A percentile compares a stretch with the other conserved stretches of the same genome.
These are phyloP conservation scores for Ogataea corticis DNA, from an alignment of 805 yeast genomes.

Conservation along the genomic window DNA sequence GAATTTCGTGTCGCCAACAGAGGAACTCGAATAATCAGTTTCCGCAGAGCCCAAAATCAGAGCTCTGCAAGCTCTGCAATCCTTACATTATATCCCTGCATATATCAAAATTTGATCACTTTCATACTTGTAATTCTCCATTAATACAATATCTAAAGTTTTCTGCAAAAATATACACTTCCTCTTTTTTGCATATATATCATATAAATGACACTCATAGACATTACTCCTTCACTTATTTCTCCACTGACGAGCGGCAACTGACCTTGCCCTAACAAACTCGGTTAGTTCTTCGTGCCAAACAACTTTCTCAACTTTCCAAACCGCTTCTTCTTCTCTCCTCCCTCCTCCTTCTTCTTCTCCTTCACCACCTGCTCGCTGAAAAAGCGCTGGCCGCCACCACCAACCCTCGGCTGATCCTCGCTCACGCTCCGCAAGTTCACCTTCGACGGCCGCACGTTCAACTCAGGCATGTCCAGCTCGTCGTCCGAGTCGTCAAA, in stretches of 20 bases:
- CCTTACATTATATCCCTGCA: too few species aligned
- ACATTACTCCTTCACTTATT: too few species aligned
- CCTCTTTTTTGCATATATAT: too few species aligned
- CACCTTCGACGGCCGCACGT: conserved; percentile 17
- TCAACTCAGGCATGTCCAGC: conserved; percentile 15
- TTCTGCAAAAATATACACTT: too few species aligned
- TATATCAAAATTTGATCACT: too few species aligned
- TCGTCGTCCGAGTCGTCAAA: conserved; percentile 66
- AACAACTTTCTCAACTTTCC: conserved; percentile 37
- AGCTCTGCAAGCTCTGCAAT: too few species aligned
- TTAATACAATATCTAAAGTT: too few species aligned
- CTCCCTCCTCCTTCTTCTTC: neutral
- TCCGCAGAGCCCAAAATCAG: too few species aligned
- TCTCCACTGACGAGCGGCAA: too few species aligned
- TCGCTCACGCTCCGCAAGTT: conserved; percentile 32
- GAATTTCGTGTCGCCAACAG: conserved; percentile 30
- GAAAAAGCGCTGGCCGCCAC: conserved; percentile 24
- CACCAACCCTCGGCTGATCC: conserved; percentile 12
- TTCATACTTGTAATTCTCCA: too few species aligned
- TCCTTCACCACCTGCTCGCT: conserved; percentile 26
- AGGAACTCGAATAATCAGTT: conserved; percentile 11
- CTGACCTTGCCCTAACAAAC: too few species aligned
- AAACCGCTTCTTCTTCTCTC: conserved; percentile 34
- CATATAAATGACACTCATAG: too few species aligned
- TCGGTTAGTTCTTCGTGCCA: conserved; percentile 22